Base-by-base conservation (phyloP, 352 stramenopile species). In the Pythium utonaiense region DNA sequence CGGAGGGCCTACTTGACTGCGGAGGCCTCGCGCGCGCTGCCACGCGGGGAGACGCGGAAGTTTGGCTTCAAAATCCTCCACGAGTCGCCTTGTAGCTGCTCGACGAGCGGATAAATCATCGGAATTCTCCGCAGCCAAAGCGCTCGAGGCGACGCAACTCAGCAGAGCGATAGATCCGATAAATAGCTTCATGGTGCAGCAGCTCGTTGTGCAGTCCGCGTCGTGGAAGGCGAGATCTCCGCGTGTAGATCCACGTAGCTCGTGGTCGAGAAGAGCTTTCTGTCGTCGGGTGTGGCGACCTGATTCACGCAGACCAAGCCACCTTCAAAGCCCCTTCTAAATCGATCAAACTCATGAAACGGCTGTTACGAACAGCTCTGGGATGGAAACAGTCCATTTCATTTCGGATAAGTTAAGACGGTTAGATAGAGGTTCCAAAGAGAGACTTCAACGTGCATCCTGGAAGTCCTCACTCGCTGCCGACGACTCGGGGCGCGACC, bases 1-100 rank as follows among this genome's bases (percentile, higher is more conserved):
- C 30, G 62, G 63, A 9, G 83, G 79, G 0, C 83, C 80, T 3
- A 87, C 61, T 12, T 48, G 53, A 10, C 54, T 28, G 52, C 42
- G 45, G 3, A 40, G 50, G 19, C 60, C 60, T 3, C 57, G 57
- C 13, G 56, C 60, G 31, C 60, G 66, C 42, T 73, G 60, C 57
- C 53, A 64, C 47, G 63, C 63, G 7, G 58, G 57, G 2, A 66
- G 33, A 10, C 36, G 57, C 34, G 65, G 65, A 9, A 72, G 40
- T 19, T 62, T 62, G 30, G 58, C 58, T 30, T 72, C 65, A 14
- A 67, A 71, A 1, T 28, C 54, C 24, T 66, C 58, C 2, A 71
- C 52, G 6, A 71, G 10, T n/a, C 19, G 55, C 10, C 45, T 47
- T 28, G 22, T 28, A 27, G 44, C 40, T 40, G 51, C 3, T 50